phyloP scores from a whole-genome alignment of 1,139 yeast species.

The Tardiomyces depauwii region DNA sequence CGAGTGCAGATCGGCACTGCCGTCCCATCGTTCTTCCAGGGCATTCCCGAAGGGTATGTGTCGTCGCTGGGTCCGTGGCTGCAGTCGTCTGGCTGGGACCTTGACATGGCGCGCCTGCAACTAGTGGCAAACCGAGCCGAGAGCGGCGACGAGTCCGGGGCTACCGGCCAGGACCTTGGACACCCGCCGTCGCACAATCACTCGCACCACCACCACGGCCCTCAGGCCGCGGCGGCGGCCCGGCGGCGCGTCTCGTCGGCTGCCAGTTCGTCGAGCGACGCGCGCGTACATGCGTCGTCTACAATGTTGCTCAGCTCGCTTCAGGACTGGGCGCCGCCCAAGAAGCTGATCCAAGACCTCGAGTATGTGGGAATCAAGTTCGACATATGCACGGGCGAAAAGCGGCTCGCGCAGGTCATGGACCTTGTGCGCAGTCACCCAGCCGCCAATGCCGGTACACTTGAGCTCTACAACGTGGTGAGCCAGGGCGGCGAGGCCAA shows the following conservation, averaged over 20 bases:
- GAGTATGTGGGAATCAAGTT: slow-evolving; percentile 51
- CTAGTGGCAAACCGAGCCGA: background rate
- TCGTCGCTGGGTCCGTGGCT: background rate
- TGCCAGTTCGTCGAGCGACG: background rate
- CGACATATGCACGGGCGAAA: slow-evolving; percentile 35
- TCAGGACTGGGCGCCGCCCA: slow-evolving; percentile 40
- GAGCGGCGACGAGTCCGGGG: background rate
- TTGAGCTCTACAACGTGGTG: slow-evolving; percentile 19
- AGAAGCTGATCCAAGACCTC: slow-evolving; percentile 43
- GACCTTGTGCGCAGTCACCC: slow-evolving; percentile 21
- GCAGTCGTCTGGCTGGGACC: slow-evolving; percentile 16
- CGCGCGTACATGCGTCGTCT: background rate
- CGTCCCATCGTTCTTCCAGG: slow-evolving; percentile 41
- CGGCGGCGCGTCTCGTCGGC: background rate
- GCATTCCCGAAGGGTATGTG: slow-evolving; percentile 17
- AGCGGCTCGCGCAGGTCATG: slow-evolving; percentile 14
- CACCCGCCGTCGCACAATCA: background rate
- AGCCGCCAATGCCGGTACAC: slow-evolving; percentile 16
- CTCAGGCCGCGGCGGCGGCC: background rate
- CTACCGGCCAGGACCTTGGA: no score
- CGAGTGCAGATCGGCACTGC: slow-evolving; percentile 38
- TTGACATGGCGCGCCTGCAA: slow-evolving; percentile 7
- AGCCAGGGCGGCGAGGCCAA: slow-evolving; percentile 19
- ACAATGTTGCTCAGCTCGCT: slow-evolving; percentile 16
- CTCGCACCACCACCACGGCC: background rate